Base-by-base conservation (phyloP, 169 alveolate genomes). In the Plasmodium gallinaceum region DNA sequence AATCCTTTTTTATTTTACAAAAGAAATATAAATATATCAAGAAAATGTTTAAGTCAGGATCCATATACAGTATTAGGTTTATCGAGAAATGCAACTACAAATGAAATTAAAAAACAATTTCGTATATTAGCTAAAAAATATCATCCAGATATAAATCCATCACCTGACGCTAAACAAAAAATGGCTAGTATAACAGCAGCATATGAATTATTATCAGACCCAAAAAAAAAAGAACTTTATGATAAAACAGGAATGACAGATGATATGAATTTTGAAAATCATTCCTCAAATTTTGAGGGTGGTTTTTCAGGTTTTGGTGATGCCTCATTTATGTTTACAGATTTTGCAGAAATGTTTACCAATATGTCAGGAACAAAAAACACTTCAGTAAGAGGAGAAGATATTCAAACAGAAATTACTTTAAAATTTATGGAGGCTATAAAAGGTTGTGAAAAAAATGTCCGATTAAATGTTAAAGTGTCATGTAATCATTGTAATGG, bases 151-250 rank as follows among this genome's bases (percentile, higher is more conserved):
- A 94, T 95, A 52, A 97, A 97, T 88, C 98, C 98, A 16, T 96
- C 99, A 2, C 97, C 97, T 18, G 97, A 94, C 85, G 98, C 99
- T 37, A 97, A 98, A 87, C 98, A 96, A 87, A 97, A 96, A 91
- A 96, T 98, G 97, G 97, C 98, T 18, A 96, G 95, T 91, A 97
- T 98, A 48, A 94, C 97, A 26, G 95, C 97, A 98, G 99, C 99
- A 12, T 98, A 98, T 88, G 99, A 98, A 91, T 95, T 97, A 22
- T 85, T 98, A 73, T 95, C 96, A 32, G 98, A 98, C 88, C 98
- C 98, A 51, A 92, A 93, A 88, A 96, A 97, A 75, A 94, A 98
- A 70, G 93, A 95, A 76, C 93, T 96, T 14, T 97, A 96, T 92
- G 98, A 97, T 88, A 93, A 94, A 88, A 95, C 97, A 52, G 98